Base-by-base conservation (phyloP, 2,329 filamentous ascomycete species). In the Didymosphaeria variabile region DNA sequence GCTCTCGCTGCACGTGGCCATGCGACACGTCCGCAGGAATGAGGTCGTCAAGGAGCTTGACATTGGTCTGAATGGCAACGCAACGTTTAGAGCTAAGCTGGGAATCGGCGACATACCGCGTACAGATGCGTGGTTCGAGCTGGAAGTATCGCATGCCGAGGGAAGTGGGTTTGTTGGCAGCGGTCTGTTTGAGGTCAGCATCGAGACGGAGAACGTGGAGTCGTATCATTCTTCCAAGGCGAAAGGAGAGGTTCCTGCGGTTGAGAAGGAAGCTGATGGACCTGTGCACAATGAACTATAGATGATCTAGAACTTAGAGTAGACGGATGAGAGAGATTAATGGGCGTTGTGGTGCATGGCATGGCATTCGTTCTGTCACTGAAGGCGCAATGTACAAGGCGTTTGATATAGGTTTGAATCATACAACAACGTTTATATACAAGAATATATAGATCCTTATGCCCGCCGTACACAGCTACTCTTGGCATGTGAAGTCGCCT, bases 401-500 rank as follows among this genome's bases (percentile, higher is more conserved):
- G 40, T n/a, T n/a, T 17, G 15, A 31, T 49, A n/a, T 23, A 49
- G 34, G 15, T 29, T 4, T 29, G 26, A 6, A 29, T 29, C 5
- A 36, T 36, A 38, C 13, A 38, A 10, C 34, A 8, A 12, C 9
- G 5, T 36, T 36, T 36, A 12, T 15, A 36, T 15, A 15, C 9
- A 12, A 36, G 34, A 36, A 36, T 36, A 17, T 40, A 2, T 15
- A 40, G 36, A n/a, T 1, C 15, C 5, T n/a, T 5, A 5, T 19
- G n/a, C 36, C 40, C n/a, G 19, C 19, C 19, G 7, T 23, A 10
- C 23, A 23, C 19, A 8, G 2, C 42, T 45, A 19, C 26, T 38
- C 19, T 26, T 13, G 68, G 49, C 72, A 74, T 34, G 67, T 63
- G 49, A 73, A 74, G 46, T 73, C 63, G 3, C 72, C 72, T 31